Conservation (phyloP, 179 eudicot species). For the Silene vulgaris region DNA sequence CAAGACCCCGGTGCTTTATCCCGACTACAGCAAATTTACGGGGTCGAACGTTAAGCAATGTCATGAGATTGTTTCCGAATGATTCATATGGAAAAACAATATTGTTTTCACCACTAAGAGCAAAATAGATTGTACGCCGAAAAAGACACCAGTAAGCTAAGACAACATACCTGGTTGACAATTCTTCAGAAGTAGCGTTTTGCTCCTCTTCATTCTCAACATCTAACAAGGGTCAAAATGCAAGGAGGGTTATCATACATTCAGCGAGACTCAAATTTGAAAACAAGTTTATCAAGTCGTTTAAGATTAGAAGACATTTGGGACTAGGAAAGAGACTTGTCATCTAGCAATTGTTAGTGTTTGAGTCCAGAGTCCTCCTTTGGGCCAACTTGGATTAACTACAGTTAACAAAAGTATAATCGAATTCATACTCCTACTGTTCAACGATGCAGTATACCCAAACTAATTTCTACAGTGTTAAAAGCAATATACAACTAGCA, state of each 20-base stretch:
- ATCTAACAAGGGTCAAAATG: conserved; percentile 28
- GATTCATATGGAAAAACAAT: too few species aligned
- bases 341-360: not conserved
- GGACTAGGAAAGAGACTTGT: not conserved
- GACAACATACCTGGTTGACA: conserved; percentile 49
- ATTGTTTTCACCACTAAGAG: too few species aligned
- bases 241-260: not conserved
- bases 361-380: not conserved
- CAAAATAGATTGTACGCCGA: not conserved
- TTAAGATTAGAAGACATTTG: not conserved
- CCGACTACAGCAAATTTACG: not conserved
- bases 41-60: too few species aligned
- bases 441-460: not conserved
- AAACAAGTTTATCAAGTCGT: not conserved
- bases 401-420: not conserved
- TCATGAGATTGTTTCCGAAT: too few species aligned
- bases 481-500: not conserved
- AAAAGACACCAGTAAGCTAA: not conserved
- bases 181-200: conserved; percentile 42
- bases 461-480: not conserved
- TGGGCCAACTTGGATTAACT: not conserved
- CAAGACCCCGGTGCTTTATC: not conserved
- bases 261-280: not conserved
- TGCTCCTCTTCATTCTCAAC: conserved; percentile 36
- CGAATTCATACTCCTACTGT: not conserved